Conservation (phyloP, 805 yeast species). For the Lachancea sp. region DNA sequence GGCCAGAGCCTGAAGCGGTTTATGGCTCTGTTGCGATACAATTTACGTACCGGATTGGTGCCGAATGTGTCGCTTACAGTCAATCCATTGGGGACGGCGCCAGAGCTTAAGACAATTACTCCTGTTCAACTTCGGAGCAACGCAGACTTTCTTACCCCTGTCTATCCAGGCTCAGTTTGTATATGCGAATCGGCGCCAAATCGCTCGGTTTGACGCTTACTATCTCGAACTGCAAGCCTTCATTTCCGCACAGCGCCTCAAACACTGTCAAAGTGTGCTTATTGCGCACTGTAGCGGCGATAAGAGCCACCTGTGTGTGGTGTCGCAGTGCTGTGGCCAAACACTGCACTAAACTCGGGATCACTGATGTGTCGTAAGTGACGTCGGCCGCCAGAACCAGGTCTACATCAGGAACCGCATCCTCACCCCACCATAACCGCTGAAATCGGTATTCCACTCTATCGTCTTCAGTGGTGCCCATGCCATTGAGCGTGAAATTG, state of each 20-base stretch:
- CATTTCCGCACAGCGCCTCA: constrained; percentile 31
- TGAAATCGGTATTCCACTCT: constrained; percentile 33
- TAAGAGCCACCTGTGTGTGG: constrained; percentile 30
- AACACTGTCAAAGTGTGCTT: constrained; percentile 42
- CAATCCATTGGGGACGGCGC: too few relatives aligned
- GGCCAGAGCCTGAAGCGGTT: too few relatives aligned
- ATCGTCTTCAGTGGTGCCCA: constrained; percentile 15
- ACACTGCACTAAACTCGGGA: constrained; percentile 42
- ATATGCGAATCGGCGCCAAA: constrained; percentile 23
- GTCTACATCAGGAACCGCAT: constrained; percentile 40
- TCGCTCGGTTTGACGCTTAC: constrained; percentile 7
- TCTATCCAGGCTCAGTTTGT: constrained; percentile 3
- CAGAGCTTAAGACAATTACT: too few relatives aligned
- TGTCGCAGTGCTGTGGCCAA: constrained; percentile 10
- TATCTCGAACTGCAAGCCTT: constrained; percentile 19
- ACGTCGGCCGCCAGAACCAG: constrained; percentile 79
- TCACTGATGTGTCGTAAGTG: constrained; percentile 64
- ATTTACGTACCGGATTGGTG: too few relatives aligned
- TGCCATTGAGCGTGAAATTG: constrained; percentile 43
- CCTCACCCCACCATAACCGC: constrained; percentile 56
- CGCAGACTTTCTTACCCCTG: too few relatives aligned
- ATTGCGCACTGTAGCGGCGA: constrained; percentile 77
- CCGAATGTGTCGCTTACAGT: too few relatives aligned
- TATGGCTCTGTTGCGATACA: too few relatives aligned
- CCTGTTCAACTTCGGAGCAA: too few relatives aligned